Base-by-base conservation (phyloP, 495 filamentous ascomycete species). In the Choiromyces venosus region DNA sequence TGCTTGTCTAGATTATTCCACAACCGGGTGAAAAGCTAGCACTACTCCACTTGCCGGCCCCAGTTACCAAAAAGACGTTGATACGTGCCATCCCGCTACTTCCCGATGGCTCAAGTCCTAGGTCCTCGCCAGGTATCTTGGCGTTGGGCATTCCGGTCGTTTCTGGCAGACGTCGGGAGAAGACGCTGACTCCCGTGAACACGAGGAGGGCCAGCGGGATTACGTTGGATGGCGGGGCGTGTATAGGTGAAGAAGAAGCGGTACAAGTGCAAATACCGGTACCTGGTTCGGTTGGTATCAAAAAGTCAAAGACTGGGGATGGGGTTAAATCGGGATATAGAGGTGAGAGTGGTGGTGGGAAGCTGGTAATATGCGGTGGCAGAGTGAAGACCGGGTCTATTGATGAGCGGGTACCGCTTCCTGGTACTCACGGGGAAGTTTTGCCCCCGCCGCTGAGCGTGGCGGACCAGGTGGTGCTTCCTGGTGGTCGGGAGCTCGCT, bases 41-140 rank as follows among this genome's bases (percentile, higher is more conserved):
- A 35, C 69, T 80, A 4, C 74, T 80, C 52, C 74, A 79, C 65
- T 70, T 79, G 36, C 78, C 77, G 71, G 69, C 74, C 42, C 69
- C 80, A 70, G 77, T 79, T 70, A 42, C 61, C 71, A 75, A 77
- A 72, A 44, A 66, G 44, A 77, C 78, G 42, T 67, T 80, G 68
- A 65, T 80, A 35, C 71, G 77, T 66, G 69, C 79, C 70, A 79
- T 80, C 37, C 78, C 77, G 44, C 66, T 79, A 21, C 74, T 79
- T 71, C 78, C 77, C 52, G 78, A 79, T 67, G 77, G 78, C 56
- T 73, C 78, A 33, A 77, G 74, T 46, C 78, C 73, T 67, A 64
- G 77, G 67, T 66, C 65, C 66, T 79, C 77, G 2, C 77, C 74
- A 67, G 77, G 77, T 65, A 71, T 79, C 52, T 61, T 70, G 71